These are phyloP conservation scores for Haplographium delicatum DNA, from an alignment of 495 filamentous ascomycete species.

Conservation along the genomic window DNA sequence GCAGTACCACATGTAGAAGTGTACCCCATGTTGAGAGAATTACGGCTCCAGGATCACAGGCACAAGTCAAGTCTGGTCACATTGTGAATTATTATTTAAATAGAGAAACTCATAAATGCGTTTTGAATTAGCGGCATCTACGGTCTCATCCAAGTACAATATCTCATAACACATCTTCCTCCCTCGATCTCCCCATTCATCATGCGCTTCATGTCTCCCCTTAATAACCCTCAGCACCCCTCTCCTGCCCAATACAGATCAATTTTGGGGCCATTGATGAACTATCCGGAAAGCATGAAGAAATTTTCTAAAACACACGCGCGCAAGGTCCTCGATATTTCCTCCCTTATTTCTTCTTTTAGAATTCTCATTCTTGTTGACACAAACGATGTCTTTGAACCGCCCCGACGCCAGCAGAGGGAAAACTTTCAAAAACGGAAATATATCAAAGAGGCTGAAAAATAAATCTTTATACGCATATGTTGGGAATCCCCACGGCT, in stretches of 20 bases:
- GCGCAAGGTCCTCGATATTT: background rate
- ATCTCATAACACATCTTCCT: constrained; percentile 9
- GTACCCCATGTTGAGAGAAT: too few relatives aligned
- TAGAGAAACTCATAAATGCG: constrained; percentile 8
- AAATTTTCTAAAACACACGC: too few relatives aligned
- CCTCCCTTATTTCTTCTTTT: background rate
- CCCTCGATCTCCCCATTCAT: background rate
- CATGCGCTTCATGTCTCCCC: background rate
- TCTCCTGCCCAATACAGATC: too few relatives aligned
- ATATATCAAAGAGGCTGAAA: constrained; percentile 6
- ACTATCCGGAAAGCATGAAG: too few relatives aligned
- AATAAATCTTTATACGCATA: constrained; percentile 8
- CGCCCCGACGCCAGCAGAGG: constrained; percentile 12
- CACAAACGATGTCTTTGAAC: background rate
- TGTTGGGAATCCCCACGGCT: background rate
- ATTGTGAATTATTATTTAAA: too few relatives aligned
- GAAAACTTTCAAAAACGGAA: background rate
- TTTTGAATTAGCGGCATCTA: constrained; percentile 12
- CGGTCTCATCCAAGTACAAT: background rate
- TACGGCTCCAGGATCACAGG: background rate
- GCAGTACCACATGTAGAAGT: background rate
- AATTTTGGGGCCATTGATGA: too few relatives aligned
- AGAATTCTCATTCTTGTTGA: background rate
- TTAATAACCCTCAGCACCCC: too few relatives aligned
- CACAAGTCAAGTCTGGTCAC: background rate